phyloP scores from a whole-genome alignment of 352 stramenopile species.

The Peronospora farinosa region DNA sequence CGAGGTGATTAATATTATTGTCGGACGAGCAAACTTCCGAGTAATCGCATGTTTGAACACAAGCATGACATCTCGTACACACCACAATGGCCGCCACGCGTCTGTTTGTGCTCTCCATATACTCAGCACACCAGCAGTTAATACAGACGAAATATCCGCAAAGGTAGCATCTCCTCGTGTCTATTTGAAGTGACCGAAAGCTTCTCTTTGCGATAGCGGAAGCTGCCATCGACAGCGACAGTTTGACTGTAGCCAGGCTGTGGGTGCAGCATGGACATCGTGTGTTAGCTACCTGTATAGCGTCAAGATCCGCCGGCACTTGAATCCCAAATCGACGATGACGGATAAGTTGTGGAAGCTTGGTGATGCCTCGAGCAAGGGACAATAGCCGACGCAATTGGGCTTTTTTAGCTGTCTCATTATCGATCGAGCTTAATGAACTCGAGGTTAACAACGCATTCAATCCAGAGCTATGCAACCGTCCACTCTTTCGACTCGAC shows the following conservation, averaged over 20 bases:
- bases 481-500: constrained; percentile 15
- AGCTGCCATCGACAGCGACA: constrained; percentile 18
- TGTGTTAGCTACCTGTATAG: constrained; percentile 12
- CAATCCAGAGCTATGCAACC: constrained; percentile 2
- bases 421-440: not conserved
- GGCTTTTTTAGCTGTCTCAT: constrained; percentile 11
- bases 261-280: constrained; percentile 28
- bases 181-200: constrained; percentile 11
- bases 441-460: constrained; percentile 7
- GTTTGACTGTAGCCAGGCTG: constrained; percentile 21
- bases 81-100: constrained; percentile 23
- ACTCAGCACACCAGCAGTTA: constrained; percentile 23
- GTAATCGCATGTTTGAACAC: constrained; percentile 26
- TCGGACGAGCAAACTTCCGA: constrained; percentile 12
- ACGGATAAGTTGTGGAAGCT: constrained; percentile 21
- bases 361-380: constrained; percentile 17
- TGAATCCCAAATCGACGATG: constrained; percentile 21
- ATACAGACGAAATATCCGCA: constrained; percentile 25
- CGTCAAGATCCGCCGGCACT: constrained; percentile 13
- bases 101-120: constrained; percentile 20
- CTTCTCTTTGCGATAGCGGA: constrained; percentile 14
- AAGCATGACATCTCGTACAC: constrained; percentile 16
- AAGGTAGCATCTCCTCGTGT: constrained; percentile 24
- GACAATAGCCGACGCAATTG: constrained; percentile 18
- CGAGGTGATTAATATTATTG: constrained; percentile 11